Base-by-base conservation (phyloP, 139 green algal genomes). In the Closterium sp. region DNA sequence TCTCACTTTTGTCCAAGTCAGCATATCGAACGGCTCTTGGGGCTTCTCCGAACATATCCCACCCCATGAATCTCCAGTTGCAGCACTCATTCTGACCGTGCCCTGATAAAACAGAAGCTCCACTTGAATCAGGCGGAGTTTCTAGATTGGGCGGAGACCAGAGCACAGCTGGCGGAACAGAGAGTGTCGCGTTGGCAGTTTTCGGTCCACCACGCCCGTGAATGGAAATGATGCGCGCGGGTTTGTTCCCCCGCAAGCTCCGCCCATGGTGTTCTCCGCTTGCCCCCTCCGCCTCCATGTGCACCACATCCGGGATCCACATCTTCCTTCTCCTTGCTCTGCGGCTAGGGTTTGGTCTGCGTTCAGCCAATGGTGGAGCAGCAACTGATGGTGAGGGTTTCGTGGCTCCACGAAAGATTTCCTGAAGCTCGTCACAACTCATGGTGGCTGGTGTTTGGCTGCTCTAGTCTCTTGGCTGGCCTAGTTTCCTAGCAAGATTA, bases 391-490 rank as follows among this genome's bases (percentile, higher is more conserved):
- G 43, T 69, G 43, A 69, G 43, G 43, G 43, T 69, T 69, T 69
- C 43, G 81, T 86, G 30, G 81, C n/a, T 86, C 81, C 81, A 32
- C 81, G 81, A 32, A 86, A 86, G 81, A 86, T 86, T 86, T 12
- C 81, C 81, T 86, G n/a, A 34, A 34, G 28, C n/a, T 86, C 21
- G n/a, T 32, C 30, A 32, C 81, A 34, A 33, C 19, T 9, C 30
- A 33, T 8, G 81, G 25, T 33, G n/a, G 30, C 81, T 34, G 31
- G n/a, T 28, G 81, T 33, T 86, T 86, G n/a, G n/a, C 28, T 86
- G n/a, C 9, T 9, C 81, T 86, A 34, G n/a, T 23, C n/a, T n/a
- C n/a, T n/a, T n/a, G n/a, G n/a, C n/a, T n/a, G n/a, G n/a, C n/a
- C n/a, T n/a, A n/a, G n/a, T n/a, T n/a, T 86, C n/a, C 81, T 86